Evolutionary conservation across 1,284 basidiomycete species (phyloP).

Genomic region (Gastroboletus turbinatus): DNA sequence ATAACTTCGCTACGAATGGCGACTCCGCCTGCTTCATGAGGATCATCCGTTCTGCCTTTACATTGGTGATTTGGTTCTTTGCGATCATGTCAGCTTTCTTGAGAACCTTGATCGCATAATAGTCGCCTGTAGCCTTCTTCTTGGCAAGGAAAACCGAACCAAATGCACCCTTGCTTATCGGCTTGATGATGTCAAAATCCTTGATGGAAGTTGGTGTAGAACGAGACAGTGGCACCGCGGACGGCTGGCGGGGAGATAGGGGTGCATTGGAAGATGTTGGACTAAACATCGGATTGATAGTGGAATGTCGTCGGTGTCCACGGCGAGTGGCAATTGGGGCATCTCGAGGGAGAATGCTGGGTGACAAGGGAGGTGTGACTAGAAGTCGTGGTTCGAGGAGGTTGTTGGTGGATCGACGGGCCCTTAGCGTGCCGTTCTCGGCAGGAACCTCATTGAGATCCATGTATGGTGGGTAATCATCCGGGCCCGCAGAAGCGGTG

Average conservation of each 20-base stretch:
- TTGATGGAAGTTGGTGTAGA: constrained; percentile 92
- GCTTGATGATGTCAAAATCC: constrained; percentile 99
- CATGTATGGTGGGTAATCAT: constrained; percentile 60
- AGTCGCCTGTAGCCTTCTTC: constrained; percentile 97
- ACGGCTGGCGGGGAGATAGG: constrained; percentile 87
- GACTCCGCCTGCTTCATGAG: constrained; percentile 99
- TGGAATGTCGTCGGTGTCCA: constrained; percentile 69
- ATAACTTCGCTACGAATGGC: constrained; percentile 98
- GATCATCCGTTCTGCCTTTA: constrained; percentile 99
- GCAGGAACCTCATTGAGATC: constrained; percentile 52
- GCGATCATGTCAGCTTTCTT: constrained; percentile 99
- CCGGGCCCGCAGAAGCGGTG: constrained; percentile 59
- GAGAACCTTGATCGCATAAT: constrained; percentile 98
- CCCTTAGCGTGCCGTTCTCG: constrained; percentile 44
- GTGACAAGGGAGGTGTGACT: constrained; percentile 75
- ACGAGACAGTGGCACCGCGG: constrained; percentile 74
- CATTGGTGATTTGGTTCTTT: constrained; percentile 99
- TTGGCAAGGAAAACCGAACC: constrained; percentile 98
- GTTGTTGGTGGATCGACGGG: constrained; percentile 62
- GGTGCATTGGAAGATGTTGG: constrained; percentile 57
- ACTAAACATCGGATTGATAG: constrained; percentile 62
- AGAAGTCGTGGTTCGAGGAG: constrained; percentile 66
- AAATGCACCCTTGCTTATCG: constrained; percentile 98
- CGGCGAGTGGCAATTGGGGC: constrained; percentile 47
- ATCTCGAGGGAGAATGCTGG: constrained; percentile 62